Percentiles rank a stretch among this genome's conserved stretches.
phyloP scores from a whole-genome alignment of 2,329 filamentous ascomycete species.

The Leptographium wingfieldii region DNA sequence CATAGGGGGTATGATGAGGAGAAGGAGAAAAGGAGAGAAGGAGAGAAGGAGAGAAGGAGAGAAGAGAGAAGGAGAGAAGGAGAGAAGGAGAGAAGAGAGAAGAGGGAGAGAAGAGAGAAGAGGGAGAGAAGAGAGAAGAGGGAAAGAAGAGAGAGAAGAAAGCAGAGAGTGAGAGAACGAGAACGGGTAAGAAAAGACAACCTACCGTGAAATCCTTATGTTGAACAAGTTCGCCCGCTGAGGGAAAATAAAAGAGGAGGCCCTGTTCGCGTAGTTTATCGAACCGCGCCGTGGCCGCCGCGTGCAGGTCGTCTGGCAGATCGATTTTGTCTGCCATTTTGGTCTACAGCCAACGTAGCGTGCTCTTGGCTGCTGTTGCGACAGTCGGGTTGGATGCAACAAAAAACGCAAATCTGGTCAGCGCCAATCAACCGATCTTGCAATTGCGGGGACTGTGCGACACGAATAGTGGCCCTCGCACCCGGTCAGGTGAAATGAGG shows the following conservation, averaged over 20 bases:
- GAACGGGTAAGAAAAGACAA: neutral
- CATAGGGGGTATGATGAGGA: neutral
- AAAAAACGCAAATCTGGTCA: too few relatives aligned
- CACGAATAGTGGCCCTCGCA: neutral
- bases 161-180: neutral
- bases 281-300: constrained; percentile 9
- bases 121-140: neutral
- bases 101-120: neutral
- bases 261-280: constrained; percentile 9
- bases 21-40: neutral
- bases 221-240: constrained; percentile 7
- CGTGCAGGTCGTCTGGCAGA: constrained; percentile 9
- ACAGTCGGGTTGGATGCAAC: neutral
- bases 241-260: constrained; percentile 10
- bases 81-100: neutral
- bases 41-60: neutral
- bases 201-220: constrained; percentile 7
- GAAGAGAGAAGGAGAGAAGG: neutral
- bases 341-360: neutral
- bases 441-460: neutral
- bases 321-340: neutral
- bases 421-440: too few relatives aligned
- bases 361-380: constrained; percentile 1
- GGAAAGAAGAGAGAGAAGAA: neutral
- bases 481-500: neutral